Percentiles rank a stretch among this genome's conserved stretches.
Conservation (phyloP, 2,329 filamentous ascomycete species). For the Diaporthe destruens region DNA sequence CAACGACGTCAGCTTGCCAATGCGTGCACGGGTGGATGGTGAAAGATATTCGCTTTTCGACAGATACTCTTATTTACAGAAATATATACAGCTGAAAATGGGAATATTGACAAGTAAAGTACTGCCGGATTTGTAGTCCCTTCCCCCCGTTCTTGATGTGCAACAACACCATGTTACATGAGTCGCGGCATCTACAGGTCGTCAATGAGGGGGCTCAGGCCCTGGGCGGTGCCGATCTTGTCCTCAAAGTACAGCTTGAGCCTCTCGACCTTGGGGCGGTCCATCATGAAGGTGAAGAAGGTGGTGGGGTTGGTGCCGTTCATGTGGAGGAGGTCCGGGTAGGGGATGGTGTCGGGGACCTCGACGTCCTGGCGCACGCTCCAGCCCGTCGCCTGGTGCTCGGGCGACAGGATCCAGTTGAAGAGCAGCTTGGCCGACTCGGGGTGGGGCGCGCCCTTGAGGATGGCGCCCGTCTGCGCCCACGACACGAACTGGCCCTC, state of each 20-base stretch:
- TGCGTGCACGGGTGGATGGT: no score
- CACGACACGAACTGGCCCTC: conserved; percentile 60
- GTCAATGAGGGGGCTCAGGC: conserved; percentile 52
- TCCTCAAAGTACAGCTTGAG: conserved; percentile 57
- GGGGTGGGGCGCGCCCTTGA: conserved; percentile 61
- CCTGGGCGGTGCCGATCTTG: conserved; percentile 57
- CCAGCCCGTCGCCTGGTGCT: conserved; percentile 43
- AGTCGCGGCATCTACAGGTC: conserved; percentile 1
- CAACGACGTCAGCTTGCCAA: neutral
- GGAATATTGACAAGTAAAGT: neutral
- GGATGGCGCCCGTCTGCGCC: conserved; percentile 62
- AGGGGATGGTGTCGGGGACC: conserved; percentile 45
- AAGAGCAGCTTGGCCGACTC: conserved; percentile 65
- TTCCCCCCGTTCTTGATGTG: no score
- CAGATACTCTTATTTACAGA: neutral
- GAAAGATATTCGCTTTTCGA: neutral
- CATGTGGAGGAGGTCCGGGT: conserved; percentile 49
- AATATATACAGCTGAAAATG: conserved; percentile 18
- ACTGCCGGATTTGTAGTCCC: neutral
- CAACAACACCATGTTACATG: no score
- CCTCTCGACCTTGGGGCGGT: conserved; percentile 57
- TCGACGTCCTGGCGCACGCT: conserved; percentile 53
- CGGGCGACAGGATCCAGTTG: conserved; percentile 49
- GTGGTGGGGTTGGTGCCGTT: conserved; percentile 52
- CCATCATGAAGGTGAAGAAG: conserved; percentile 57